phyloP scores from a whole-genome alignment of 768 basidiomycete species.

The Baorangia bicolor region DNA sequence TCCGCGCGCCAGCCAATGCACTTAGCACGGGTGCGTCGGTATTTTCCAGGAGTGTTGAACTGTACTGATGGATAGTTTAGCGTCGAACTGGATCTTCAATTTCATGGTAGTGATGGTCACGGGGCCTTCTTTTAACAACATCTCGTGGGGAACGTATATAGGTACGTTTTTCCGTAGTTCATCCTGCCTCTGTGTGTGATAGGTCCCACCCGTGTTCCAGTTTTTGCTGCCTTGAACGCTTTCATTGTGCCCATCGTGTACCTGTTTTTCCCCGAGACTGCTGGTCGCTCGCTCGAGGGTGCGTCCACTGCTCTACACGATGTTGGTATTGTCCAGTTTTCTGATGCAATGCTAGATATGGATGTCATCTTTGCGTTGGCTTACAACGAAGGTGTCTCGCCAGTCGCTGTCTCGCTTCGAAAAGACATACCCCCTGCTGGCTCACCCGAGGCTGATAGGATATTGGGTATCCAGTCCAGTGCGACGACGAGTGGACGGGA shows the following conservation, averaged over 20 bases:
- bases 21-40: conserved; percentile 46
- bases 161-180: conserved; percentile 29
- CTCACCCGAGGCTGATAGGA: conserved; percentile 43
- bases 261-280: conserved; percentile 61
- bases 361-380: conserved; percentile 48
- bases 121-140: conserved; percentile 56
- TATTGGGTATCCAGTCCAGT: conserved; percentile 35
- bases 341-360: conserved; percentile 34
- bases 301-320: neutral
- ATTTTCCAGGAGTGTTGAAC: neutral
- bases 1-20: conserved; percentile 64
- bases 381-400: conserved; percentile 43
- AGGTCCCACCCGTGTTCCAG: conserved; percentile 16
- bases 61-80: conserved; percentile 9
- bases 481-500: neutral
- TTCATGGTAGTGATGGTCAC: conserved; percentile 62
- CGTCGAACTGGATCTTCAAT: conserved; percentile 56
- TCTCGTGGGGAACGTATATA: conserved; percentile 61
- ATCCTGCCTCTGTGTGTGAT: neutral
- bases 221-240: conserved; percentile 58
- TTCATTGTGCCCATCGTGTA: conserved; percentile 57
- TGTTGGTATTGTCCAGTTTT: neutral
- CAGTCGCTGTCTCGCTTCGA: conserved; percentile 43
- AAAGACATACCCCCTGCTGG: conserved; percentile 46
- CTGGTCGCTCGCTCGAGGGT: conserved; percentile 58